phyloP scores from a whole-genome alignment of 345 rosid species.

The Lumnitzera racemosa region DNA sequence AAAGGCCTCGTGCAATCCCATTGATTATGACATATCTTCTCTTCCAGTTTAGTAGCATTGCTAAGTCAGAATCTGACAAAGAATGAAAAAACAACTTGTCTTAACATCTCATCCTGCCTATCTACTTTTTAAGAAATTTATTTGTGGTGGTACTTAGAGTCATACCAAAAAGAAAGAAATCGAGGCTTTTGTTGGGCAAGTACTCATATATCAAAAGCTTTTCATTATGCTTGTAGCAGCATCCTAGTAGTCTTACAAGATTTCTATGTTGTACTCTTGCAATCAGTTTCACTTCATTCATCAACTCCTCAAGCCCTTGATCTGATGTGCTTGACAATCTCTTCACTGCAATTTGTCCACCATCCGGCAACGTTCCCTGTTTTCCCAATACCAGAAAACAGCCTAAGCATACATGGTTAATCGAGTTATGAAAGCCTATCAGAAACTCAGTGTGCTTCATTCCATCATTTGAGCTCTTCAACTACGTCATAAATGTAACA shows the following conservation, averaged over 20 bases:
- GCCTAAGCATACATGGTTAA: too few relatives aligned
- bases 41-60: too few relatives aligned
- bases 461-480: too few relatives aligned
- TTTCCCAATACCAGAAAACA: too few relatives aligned
- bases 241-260: slow-evolving; percentile 22
- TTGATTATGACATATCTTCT: slow-evolving; percentile 12
- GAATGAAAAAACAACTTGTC: too few relatives aligned
- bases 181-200: slow-evolving; percentile 15
- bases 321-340: slow-evolving; percentile 21
- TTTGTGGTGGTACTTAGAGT: too few relatives aligned
- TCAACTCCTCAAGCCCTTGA: slow-evolving; percentile 23
- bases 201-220: slow-evolving; percentile 19
- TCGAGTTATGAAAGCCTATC: too few relatives aligned
- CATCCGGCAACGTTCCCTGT: slow-evolving; percentile 8
- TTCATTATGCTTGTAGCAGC: slow-evolving; percentile 17
- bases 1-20: slow-evolving; percentile 22
- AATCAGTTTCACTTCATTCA: slow-evolving; percentile 20
- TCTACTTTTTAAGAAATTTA: too few relatives aligned
- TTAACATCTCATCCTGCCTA: too few relatives aligned
- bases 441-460: too few relatives aligned
- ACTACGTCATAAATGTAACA: too few relatives aligned
- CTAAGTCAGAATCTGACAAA: too few relatives aligned
- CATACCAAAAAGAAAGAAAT: slow-evolving; percentile 19
- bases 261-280: slow-evolving; percentile 22
- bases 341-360: slow-evolving; percentile 17